Percentiles rank a stretch among this genome's conserved stretches.
phyloP scores from a whole-genome alignment of 495 filamentous ascomycete species.

The Penicillium crystallinum region DNA sequence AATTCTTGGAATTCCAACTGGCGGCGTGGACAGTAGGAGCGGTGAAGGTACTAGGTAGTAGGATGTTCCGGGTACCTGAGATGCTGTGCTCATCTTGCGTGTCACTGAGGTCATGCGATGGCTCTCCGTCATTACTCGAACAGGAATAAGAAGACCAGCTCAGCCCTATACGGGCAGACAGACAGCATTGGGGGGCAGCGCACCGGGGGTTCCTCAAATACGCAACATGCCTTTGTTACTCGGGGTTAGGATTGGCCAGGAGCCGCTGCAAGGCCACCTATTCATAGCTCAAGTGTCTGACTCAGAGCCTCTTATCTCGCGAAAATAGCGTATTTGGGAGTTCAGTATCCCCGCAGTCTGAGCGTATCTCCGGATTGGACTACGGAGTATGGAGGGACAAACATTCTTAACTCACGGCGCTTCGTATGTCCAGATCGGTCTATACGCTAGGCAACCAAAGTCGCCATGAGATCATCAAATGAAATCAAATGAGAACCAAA shows the following conservation, averaged over 20 bases:
- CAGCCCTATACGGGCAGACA: conserved; percentile 13
- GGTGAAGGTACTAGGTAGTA: conserved; percentile 10
- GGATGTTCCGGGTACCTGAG: conserved; percentile 14
- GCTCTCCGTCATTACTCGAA: conserved; percentile 6
- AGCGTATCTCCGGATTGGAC: neutral
- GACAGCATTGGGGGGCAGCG: neutral
- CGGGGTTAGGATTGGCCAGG: neutral
- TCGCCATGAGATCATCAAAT: no score
- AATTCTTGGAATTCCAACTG: conserved; percentile 20
- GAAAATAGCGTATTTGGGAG: no score
- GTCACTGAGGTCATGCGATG: neutral
- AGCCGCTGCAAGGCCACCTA: conserved; percentile 3
- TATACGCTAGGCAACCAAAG: neutral
- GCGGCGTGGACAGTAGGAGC: conserved; percentile 19
- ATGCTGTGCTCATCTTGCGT: conserved; percentile 4
- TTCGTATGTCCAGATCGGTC: neutral
- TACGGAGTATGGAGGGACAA: neutral
- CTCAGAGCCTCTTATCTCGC: conserved; percentile 10
- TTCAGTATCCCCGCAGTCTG: neutral
- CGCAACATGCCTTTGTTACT: neutral
- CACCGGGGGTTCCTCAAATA: neutral
- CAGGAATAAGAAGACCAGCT: conserved; percentile 9
- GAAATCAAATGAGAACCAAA: no score
- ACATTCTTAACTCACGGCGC: neutral
- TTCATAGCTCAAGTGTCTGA: conserved; percentile 3